Evolutionary conservation across 768 basidiomycete species (phyloP), one percentile per base, ranked within the genome.

Genomic region (Coprinopsis cinerea): DNA sequence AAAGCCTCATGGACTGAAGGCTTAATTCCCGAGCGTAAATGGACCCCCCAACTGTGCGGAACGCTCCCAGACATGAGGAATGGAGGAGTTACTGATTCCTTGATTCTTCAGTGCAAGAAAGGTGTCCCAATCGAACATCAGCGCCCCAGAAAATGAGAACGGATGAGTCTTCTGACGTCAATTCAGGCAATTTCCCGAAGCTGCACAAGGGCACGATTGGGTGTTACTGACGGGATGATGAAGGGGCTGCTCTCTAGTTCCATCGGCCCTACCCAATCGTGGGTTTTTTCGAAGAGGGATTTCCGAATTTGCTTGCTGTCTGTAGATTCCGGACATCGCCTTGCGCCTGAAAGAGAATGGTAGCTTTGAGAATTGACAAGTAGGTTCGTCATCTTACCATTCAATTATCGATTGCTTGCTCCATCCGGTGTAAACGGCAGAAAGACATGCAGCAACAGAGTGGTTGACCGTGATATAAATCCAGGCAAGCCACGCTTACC

Each of bases 211-310:
- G 25, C 22, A 43, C 17, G 25, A 18, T 32, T 15, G 7, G 30
- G 30, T 6, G 7, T 39, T n/a, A 9, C 9, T 34, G 30, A 43
- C 41, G 41, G 41, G 41, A 10, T 54, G 48, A 49, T 50, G 35
- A 36, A 25, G n/a, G 30, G 46, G 18, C 41, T 26, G 39, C 27
- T 32, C 18, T 45, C 20, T 23, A 5, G 34, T 48, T 37, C 42
- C 45, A 45, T 47, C 37, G 32, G 46, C 55, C 59, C 59, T 60
- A 47, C 47, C 42, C 44, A 42, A 60, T 54, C 59, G 59, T 60
- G 59, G 59, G 59, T 58, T 57, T 51, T 44, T 24, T 9, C n/a
- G 25, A 44, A 18, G 24, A 20, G 32, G 18, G 26, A 15, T 43
- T 34, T n/a, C n/a, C 17, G 14, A 28, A 48, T 32, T 24, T 7